A percentile compares a stretch with the other conserved stretches of the same genome.
phyloP scores from a whole-genome alignment of 805 yeast genomes.

The Yarrowia bubula region DNA sequence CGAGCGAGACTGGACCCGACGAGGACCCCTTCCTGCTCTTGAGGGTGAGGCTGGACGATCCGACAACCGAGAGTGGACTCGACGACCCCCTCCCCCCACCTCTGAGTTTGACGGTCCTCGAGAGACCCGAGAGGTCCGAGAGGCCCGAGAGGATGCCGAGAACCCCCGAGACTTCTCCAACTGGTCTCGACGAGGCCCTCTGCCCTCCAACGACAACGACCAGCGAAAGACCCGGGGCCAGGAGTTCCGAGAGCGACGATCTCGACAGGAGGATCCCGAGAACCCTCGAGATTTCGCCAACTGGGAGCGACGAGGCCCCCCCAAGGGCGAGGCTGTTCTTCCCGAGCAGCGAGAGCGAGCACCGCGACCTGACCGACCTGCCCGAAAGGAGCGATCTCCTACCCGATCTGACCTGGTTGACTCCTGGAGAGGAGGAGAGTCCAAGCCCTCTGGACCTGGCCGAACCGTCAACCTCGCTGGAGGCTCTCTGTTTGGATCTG shows the following conservation, averaged over 20 bases:
- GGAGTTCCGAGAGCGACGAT: constrained; percentile 27
- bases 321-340: constrained; percentile 29
- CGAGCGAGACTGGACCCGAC: constrained; percentile 34
- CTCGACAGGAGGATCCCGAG: constrained; percentile 30
- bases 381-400: constrained; percentile 33
- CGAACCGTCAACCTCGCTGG: constrained; percentile 27
- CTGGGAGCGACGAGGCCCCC: constrained; percentile 40
- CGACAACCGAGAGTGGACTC: constrained; percentile 43
- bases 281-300: constrained; percentile 51
- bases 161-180: constrained; percentile 36
- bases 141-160: constrained; percentile 37
- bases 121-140: constrained; percentile 36
- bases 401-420: constrained; percentile 32
- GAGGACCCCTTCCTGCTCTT: constrained; percentile 41
- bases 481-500: constrained; percentile 68
- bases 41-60: constrained; percentile 37
- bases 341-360: constrained; percentile 28
- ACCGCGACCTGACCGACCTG: constrained; percentile 32
- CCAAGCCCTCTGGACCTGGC: constrained; percentile 32
- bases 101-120: constrained; percentile 28
- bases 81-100: constrained; percentile 40
- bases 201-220: constrained; percentile 51
- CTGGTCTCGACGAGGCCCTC: constrained; percentile 45
- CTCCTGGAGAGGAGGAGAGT: constrained; percentile 41
- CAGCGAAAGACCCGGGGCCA: constrained; percentile 33